A percentile compares a stretch with the other conserved stretches of the same genome.
Conservation (phyloP, 306 rosid species). For the Vigna mungo region DNA sequence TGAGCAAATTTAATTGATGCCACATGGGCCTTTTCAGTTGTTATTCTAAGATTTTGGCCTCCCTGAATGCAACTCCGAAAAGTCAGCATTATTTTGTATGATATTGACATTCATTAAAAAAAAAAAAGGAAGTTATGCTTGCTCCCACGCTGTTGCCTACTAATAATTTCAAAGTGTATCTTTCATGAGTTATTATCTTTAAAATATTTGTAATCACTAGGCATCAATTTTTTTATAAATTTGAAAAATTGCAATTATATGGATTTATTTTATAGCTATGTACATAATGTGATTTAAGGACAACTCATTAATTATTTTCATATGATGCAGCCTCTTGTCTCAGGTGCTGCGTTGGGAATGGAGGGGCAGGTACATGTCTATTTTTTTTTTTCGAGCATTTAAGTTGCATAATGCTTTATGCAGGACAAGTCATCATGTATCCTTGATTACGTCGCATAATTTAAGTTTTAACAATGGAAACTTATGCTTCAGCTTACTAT, state of each 20-base stretch:
- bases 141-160: not conserved
- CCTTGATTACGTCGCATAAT: conserved; percentile 7
- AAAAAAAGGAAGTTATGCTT: not conserved
- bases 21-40: not conserved
- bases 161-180: not conserved
- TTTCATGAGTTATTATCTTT: not conserved
- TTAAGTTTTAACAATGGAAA: conserved; percentile 21
- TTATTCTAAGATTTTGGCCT: conserved; percentile 1
- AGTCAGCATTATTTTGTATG: not conserved
- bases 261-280: conserved; percentile 16
- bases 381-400: not conserved
- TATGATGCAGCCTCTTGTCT: conserved; percentile 93
- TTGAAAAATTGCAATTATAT: conserved; percentile 10
- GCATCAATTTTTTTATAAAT: conserved; percentile 8
- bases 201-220: not conserved
- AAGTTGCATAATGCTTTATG: conserved; percentile 8
- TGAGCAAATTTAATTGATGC: not conserved
- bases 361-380: conserved; percentile 89
- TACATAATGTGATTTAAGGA: conserved; percentile 4
- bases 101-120: not conserved
- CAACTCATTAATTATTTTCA: conserved; percentile 40
- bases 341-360: conserved; percentile 97
- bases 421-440: not conserved
- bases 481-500: conserved; percentile 78
- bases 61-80: not conserved